These are phyloP conservation scores for Withania somnifera DNA, from an alignment of 305 asterid species.

Conservation along the genomic window DNA sequence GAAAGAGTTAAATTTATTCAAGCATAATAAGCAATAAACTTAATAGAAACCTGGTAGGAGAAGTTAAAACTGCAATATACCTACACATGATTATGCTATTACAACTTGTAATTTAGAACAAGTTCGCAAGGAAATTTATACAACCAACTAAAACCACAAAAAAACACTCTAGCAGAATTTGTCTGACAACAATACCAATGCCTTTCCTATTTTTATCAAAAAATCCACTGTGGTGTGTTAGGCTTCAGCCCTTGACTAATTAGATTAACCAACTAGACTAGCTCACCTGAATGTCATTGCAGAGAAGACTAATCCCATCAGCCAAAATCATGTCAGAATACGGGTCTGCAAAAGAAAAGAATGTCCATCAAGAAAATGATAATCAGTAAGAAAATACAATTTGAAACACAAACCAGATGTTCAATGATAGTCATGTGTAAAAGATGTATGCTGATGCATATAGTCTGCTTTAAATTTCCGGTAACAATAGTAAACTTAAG, in stretches of 20 bases:
- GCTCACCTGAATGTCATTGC: constrained; percentile 86
- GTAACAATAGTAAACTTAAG: not conserved
- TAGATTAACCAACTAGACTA: constrained; percentile 8
- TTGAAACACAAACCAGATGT: not conserved
- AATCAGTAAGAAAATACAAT: not conserved
- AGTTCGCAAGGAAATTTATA: not conserved
- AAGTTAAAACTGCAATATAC: not conserved
- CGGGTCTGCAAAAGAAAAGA: constrained; percentile 48
- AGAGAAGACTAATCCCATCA: constrained; percentile 80
- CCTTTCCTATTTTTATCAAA: not conserved
- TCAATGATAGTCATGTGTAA: not conserved
- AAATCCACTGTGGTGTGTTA: not conserved
- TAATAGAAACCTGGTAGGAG: not conserved
- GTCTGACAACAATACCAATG: not conserved
- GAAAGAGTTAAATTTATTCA: not conserved
- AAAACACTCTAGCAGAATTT: not conserved
- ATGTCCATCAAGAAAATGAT: constrained; percentile 2
- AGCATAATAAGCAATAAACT: not conserved
- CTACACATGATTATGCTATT: not conserved
- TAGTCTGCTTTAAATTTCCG: not conserved
- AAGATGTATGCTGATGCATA: not conserved
- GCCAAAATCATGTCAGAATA: constrained; percentile 85
- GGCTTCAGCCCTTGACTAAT: not conserved
- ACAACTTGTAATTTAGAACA: not conserved
- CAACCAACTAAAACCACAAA: not conserved